A percentile compares a stretch with the other conserved stretches of the same genome.
phyloP scores from a whole-genome alignment of 1,284 basidiomycete species.

The Violaceomyces palustris region DNA sequence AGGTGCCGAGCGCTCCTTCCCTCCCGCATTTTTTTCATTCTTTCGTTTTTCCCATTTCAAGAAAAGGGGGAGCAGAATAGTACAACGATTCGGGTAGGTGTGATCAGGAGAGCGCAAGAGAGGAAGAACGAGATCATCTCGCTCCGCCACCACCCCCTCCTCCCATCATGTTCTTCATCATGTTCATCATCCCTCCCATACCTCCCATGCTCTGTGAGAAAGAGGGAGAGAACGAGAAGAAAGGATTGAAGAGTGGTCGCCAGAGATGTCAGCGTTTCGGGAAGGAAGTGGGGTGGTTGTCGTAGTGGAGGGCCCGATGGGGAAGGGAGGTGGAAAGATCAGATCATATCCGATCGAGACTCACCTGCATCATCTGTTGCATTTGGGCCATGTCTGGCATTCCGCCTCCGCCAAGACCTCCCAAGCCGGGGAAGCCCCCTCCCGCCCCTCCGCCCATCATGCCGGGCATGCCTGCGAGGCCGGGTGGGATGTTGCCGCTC shows the following conservation, averaged over 20 bases:
- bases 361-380: constrained; percentile 53
- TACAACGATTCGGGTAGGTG: too few species aligned
- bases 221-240: constrained; percentile 30
- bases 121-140: too few species aligned
- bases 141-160: constrained; percentile 53
- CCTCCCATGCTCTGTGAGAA: constrained; percentile 44
- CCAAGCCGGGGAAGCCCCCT: constrained; percentile 18
- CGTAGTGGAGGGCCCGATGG: too few species aligned
- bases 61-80: too few species aligned
- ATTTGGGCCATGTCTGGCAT: constrained; percentile 38
- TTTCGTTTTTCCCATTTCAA: too few species aligned
- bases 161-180: constrained; percentile 83
- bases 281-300: background rate
- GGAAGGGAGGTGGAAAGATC: too few species aligned
- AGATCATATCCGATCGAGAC: too few species aligned
- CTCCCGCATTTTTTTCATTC: too few species aligned
- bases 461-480: constrained; percentile 26
- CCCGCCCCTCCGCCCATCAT: constrained; percentile 7
- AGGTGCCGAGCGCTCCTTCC: too few species aligned
- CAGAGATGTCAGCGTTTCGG: background rate
- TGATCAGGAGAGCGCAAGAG: too few species aligned
- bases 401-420: constrained; percentile 26
- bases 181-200: constrained; percentile 55
- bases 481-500: constrained; percentile 38
- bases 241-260: background rate